Percentiles rank a stretch among this genome's conserved stretches.
These are phyloP conservation scores for Entonaema liquescens DNA, from an alignment of 495 filamentous ascomycete genomes.

Conservation along the genomic window DNA sequence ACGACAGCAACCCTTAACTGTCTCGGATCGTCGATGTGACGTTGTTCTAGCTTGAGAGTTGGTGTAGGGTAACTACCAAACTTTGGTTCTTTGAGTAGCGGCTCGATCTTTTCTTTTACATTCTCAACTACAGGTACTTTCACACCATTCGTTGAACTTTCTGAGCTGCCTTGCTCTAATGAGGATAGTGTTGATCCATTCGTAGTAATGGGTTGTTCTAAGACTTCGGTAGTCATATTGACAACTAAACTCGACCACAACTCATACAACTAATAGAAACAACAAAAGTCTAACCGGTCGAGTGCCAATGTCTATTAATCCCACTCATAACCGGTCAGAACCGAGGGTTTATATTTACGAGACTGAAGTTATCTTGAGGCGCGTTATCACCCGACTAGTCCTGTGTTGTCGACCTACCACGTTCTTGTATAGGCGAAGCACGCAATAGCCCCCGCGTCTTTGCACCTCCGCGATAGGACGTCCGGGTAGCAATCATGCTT, in stretches of 20 bases:
- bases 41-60: conserved; percentile 45
- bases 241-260: background rate
- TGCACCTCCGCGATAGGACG: conserved; percentile 43
- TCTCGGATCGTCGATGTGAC: conserved; percentile 66
- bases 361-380: conserved; percentile 25
- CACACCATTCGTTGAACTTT: conserved; percentile 20
- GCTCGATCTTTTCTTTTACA: conserved; percentile 11
- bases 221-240: conserved; percentile 27
- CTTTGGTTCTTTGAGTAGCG: conserved; percentile 24
- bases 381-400: conserved; percentile 30
- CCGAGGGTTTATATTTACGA: conserved; percentile 27
- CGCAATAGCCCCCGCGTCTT: conserved; percentile 43
- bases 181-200: conserved; percentile 14
- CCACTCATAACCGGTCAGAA: conserved; percentile 5
- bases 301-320: conserved; percentile 2
- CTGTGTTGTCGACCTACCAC: conserved; percentile 22
- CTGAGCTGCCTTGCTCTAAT: background rate
- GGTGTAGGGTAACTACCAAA: conserved; percentile 27
- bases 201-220: conserved; percentile 6
- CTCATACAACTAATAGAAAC: background rate
- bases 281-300: background rate
- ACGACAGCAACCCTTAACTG: conserved; percentile 67
- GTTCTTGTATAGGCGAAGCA: conserved; percentile 36
- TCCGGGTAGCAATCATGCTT: conserved; percentile 22
- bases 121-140: conserved; percentile 20